phyloP scores from a whole-genome alignment of 805 yeast genomes.

The Teunomyces kruisii region DNA sequence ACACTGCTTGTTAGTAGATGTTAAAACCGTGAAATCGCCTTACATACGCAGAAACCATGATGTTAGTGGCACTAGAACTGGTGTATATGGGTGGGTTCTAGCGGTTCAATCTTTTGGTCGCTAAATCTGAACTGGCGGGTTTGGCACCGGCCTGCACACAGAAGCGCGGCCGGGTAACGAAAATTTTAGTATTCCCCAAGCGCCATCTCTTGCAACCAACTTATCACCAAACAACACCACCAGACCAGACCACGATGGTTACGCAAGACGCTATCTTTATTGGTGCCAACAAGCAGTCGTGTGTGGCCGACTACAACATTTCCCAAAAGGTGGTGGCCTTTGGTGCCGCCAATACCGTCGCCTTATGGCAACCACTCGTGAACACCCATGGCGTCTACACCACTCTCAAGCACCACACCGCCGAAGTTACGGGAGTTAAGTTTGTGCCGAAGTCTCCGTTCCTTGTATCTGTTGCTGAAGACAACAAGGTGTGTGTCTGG shows the following conservation, averaged over 20 bases:
- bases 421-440: slow-evolving; percentile 66
- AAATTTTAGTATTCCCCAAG: neutral
- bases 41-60: slow-evolving; percentile 14
- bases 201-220: slow-evolving; percentile 3
- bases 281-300: slow-evolving; percentile 71
- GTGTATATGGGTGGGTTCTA: neutral
- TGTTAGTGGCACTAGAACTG: neutral
- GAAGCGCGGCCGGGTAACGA: neutral
- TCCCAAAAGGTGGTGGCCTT: slow-evolving; percentile 52
- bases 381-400: slow-evolving; percentile 45
- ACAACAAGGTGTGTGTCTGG: slow-evolving; percentile 65
- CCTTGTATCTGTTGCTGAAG: slow-evolving; percentile 68
- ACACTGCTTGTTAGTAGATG: slow-evolving; percentile 30
- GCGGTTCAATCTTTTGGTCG: neutral
- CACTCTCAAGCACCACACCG: slow-evolving; percentile 62
- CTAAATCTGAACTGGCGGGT: neutral
- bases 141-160: neutral
- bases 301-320: slow-evolving; percentile 52
- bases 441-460: slow-evolving; percentile 42
- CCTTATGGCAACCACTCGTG: slow-evolving; percentile 65
- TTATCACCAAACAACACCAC: too few relatives aligned
- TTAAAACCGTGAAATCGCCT: too few relatives aligned
- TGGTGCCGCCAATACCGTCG: slow-evolving; percentile 67
- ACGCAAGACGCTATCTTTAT: slow-evolving; percentile 55
- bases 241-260: neutral